phyloP scores from a whole-genome alignment of 768 basidiomycete species.

The Peribolospora baueri region DNA sequence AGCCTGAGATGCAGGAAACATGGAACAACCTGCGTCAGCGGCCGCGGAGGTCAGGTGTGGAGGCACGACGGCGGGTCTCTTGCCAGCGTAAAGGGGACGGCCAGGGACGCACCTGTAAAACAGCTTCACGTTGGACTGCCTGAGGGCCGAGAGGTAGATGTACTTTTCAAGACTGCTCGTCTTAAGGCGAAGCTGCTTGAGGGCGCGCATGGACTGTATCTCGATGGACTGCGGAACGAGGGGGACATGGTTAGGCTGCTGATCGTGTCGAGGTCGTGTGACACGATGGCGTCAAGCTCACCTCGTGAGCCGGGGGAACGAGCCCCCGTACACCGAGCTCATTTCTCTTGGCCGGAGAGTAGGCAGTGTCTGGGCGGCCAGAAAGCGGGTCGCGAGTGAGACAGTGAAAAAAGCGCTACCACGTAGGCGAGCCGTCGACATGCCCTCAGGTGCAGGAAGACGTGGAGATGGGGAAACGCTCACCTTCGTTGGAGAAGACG shows the following conservation, averaged over 20 bases:
- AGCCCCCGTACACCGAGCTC: too few species aligned
- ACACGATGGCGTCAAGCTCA: neutral
- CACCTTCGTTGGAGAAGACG: too few species aligned
- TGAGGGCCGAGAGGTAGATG: slow-evolving; percentile 54
- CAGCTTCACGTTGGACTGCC: slow-evolving; percentile 41
- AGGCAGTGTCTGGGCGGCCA: neutral
- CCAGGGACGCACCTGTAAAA: slow-evolving; percentile 39
- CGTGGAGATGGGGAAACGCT: too few species aligned
- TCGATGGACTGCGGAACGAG: neutral
- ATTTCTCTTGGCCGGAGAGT: neutral
- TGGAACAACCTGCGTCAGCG: too few species aligned
- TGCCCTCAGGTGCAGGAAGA: too few species aligned
- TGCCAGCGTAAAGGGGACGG: neutral
- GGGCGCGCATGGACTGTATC: neutral
- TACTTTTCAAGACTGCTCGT: slow-evolving; percentile 39
- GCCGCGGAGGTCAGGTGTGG: too few species aligned
- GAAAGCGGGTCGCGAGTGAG: neutral
- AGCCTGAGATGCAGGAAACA: slow-evolving; percentile 1
- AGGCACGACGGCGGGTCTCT: neutral
- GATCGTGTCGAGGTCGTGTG: neutral
- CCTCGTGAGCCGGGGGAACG: neutral
- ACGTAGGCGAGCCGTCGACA: neutral
- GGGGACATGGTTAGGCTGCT: neutral
- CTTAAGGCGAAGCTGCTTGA: neutral
- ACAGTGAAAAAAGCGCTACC: neutral